A percentile compares a stretch with the other conserved stretches of the same genome.
These are phyloP conservation scores for Hyaloraphidium curvatum DNA, from an alignment of 192 early-diverging fungal genomes.

Conservation along the genomic window DNA sequence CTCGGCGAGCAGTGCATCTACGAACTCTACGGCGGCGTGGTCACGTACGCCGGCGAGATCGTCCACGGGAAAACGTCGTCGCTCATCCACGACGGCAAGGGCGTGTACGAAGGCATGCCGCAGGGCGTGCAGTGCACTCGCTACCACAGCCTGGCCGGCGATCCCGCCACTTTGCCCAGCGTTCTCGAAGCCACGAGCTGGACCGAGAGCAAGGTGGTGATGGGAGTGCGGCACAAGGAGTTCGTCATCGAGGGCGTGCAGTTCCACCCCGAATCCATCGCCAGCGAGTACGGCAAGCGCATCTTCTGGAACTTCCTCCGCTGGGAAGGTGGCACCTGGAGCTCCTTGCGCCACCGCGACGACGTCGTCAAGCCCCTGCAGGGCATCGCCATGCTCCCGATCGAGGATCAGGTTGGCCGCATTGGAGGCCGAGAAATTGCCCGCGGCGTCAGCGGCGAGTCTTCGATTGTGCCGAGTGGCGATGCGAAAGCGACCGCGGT, in stretches of 20 bases:
- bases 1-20: conserved; percentile 97
- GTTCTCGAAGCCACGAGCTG: conserved; percentile 72
- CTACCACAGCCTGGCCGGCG: conserved; percentile 91
- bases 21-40: conserved; percentile 83
- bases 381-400: no score
- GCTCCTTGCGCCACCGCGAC: conserved; percentile 18
- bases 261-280: conserved; percentile 95
- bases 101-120: conserved; percentile 63
- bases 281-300: conserved; percentile 71
- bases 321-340: conserved; percentile 77
- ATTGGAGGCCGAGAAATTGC: background rate
- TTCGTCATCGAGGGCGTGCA: conserved; percentile 90
- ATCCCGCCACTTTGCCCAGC: conserved; percentile 58
- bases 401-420: no score
- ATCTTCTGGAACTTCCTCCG: conserved; percentile 83
- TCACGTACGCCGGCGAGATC: conserved; percentile 86
- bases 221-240: conserved; percentile 84
- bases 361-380: conserved; percentile 6
- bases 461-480: conserved; percentile 1
- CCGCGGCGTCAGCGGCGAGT: background rate
- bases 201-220: conserved; percentile 63
- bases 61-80: conserved; percentile 88
- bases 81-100: conserved; percentile 79
- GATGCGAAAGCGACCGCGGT: background rate
- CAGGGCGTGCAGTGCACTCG: conserved; percentile 78